Evolutionary conservation across 768 basidiomycete genomes (phyloP), one percentile per base, ranked within the genome.

Genomic region (Boletus bicolor): DNA sequence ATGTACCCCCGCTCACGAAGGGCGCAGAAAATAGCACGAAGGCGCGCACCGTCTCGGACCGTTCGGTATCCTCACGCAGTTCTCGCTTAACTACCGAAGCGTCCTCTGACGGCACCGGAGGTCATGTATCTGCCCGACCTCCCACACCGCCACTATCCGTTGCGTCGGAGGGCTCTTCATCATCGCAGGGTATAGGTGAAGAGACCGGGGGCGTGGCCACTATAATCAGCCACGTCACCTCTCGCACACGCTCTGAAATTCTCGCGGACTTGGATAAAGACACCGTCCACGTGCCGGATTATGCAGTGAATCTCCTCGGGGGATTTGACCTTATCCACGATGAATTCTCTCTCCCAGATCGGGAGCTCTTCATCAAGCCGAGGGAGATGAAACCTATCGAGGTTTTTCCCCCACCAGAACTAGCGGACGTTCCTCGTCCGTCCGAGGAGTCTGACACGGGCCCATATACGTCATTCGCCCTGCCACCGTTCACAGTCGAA

Each of bases 291-390:
- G 70, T 80, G 48, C 79, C 79, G 9, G 74, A 74, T 49, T 80
- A 81, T 54, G 78, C 77, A 6, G 63, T 73, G 51, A 70, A 76
- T 58, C 75, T 81, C 42, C 68, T 80, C 50, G 72, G 75, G 28
- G 74, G 68, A 14, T 71, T 81, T 21, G 78, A 78, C 53, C 62
- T 71, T 54, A 70, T 72, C 48, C 66, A 70, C 49, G 63, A 75
- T 45, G 61, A 73, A 32, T 57, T 73, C 35, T 46, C 65, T 30
- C 73, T 74, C 53, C 68, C 67, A n/a, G 56, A 70, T 54, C 67
- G 68, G 62, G 64, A 68, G 47, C 12, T 68, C 21, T 70, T 70
- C 46, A 54, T 57, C 51, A 70, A 60, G 44, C 66, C 63, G 24
- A 71, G 56, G 59, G 68, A 68, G 58, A 68, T 71, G 62, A 60